These are phyloP conservation scores for Magnusiomyces fungicola DNA, from an alignment of 1,139 yeast genomes.

Conservation along the genomic window DNA sequence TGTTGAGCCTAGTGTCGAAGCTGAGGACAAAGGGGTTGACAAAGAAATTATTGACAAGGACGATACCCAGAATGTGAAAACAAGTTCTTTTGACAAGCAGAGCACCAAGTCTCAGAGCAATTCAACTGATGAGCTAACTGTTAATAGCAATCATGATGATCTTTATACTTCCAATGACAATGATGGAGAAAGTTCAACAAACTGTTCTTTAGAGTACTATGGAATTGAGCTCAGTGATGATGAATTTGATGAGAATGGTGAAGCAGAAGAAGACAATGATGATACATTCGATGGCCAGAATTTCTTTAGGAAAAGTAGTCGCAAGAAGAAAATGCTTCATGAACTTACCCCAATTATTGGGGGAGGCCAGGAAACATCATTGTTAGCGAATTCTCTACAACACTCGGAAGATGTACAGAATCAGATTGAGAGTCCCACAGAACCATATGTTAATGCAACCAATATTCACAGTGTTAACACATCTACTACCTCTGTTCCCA, in stretches of 20 bases:
- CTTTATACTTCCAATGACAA: no score
- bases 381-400: no score
- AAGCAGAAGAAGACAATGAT: no score
- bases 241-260: neutral
- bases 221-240: constrained; percentile 2
- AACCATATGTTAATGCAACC: neutral
- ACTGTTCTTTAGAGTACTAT: constrained; percentile 2
- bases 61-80: no score
- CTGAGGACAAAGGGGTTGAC: neutral
- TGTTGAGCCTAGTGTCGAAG: neutral
- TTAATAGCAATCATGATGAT: no score
- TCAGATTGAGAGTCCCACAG: neutral
- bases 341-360: neutral
- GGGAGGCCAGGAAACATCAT: no score
- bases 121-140: no score
- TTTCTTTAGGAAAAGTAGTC: neutral
- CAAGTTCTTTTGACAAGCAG: no score
- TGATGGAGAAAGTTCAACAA: neutral
- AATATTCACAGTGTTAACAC: neutral
- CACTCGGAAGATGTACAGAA: no score
- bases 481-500: neutral
- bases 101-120: no score
- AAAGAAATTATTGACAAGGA: no score
- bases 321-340: neutral
- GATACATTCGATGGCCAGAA: neutral